Evolutionary conservation across 2,329 filamentous ascomycete species (phyloP).

Genomic region (Penicillium sp.): DNA sequence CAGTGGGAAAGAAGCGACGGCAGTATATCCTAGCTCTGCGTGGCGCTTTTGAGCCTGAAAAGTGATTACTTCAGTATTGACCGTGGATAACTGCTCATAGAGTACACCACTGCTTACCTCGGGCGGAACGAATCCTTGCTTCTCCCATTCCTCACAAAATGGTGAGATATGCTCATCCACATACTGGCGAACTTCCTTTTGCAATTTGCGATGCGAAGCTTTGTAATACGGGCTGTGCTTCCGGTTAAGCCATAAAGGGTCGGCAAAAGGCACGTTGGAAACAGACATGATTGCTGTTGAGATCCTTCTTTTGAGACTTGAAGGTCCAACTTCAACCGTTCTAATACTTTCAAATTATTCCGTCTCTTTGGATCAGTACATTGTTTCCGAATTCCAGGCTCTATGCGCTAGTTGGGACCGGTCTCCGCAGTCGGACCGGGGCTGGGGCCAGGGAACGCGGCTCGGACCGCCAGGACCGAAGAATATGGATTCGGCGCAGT

Average conservation of each 20-base stretch:
- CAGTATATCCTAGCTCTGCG: conserved; percentile 22
- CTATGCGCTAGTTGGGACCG: too few species aligned
- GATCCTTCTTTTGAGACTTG: too few species aligned
- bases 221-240: conserved; percentile 23
- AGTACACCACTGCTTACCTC: conserved; percentile 16
- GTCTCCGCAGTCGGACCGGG: too few species aligned
- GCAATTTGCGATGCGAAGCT: conserved; percentile 21
- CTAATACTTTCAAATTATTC: too few species aligned
- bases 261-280: conserved; percentile 21
- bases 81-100: too few species aligned
- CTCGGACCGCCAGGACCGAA: too few species aligned
- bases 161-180: conserved; percentile 26
- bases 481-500: too few species aligned
- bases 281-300: background rate
- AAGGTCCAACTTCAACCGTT: too few species aligned
- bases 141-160: conserved; percentile 28
- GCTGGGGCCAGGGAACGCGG: too few species aligned
- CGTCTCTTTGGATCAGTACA: too few species aligned
- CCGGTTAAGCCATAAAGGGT: conserved; percentile 26
- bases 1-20: conserved; percentile 19
- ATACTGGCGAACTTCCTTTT: conserved; percentile 24
- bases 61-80: background rate
- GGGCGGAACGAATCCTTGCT: conserved; percentile 20
- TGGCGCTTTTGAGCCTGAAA: conserved; percentile 17
- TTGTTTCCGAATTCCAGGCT: too few species aligned